phyloP scores from a whole-genome alignment of 176 grass and related monocot species.

The Bothriochloa decipiens region DNA sequence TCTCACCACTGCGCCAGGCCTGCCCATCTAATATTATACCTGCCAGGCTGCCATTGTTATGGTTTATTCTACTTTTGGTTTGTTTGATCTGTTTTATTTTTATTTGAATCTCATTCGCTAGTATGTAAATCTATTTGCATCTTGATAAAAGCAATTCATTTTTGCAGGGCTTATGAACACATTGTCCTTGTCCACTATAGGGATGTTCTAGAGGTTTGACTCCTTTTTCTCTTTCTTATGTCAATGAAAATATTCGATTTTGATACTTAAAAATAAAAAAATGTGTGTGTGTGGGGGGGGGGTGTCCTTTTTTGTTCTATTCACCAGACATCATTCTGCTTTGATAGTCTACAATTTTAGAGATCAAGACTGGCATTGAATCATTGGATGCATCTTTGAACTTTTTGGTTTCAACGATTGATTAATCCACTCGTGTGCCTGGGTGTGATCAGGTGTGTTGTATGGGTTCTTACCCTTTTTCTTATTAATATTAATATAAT shows the following conservation, averaged over 20 bases:
- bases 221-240: slow-evolving; percentile 45
- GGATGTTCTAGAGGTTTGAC: slow-evolving; percentile 73
- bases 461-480: not conserved
- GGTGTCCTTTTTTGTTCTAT: not conserved
- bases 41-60: not conserved
- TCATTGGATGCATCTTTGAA: slow-evolving; percentile 14
- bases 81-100: slow-evolving; percentile 19
- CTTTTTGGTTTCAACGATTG: not conserved
- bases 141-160: slow-evolving; percentile 24
- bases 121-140: not conserved
- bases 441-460: not conserved
- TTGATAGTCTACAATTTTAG: slow-evolving; percentile 13
- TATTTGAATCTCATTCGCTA: not conserved
- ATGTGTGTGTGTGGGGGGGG: not conserved
- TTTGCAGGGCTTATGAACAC: slow-evolving; percentile 93
- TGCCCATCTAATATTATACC: no score
- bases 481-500: not conserved
- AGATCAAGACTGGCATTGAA: not conserved
- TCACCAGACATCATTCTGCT: slow-evolving; percentile 5
- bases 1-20: no score
- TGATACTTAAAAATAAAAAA: slow-evolving; percentile 6
- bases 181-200: slow-evolving; percentile 96
- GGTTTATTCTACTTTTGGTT: slow-evolving; percentile 6
- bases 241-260: slow-evolving; percentile 21
- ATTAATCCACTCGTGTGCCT: not conserved